Evolutionary conservation across 768 basidiomycete species (phyloP), one percentile per base, ranked within the genome.

Genomic region (Pisolithus microcarpus): DNA sequence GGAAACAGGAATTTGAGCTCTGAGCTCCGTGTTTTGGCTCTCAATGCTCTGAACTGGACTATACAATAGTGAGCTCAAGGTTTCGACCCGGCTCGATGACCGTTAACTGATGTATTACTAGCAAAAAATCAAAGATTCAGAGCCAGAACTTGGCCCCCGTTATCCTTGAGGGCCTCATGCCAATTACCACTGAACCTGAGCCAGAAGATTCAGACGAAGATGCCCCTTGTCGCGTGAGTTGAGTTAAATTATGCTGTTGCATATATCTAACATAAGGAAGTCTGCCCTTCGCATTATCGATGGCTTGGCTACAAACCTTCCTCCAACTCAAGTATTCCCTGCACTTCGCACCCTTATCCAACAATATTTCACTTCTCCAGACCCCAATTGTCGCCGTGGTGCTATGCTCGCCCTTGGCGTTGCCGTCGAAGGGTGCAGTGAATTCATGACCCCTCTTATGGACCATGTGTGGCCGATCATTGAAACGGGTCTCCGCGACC

Each of bases 91-190:
- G 34, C 16, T 37, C 34, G 9, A 6, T n/a, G 18, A 24, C 18
- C 18, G n/a, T 39, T 18, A 48, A 8, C 26, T 44, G 6, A 50
- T 21, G 38, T 46, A 39, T 48, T 58, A 51, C 57, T 60, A 94
- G 91, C 75, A 99, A 98, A 82, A 97, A 97, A 73, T 85, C 86
- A 46, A 96, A 93, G 70, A 80, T 99, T 36, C 92, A 96, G 70
- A 79, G 79, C 59, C 78, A 92, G 53, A 81, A 81, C 63, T 76
- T 99, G 51, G 92, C 91, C 15, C 79, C 80, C 43, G 78, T 80
- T 24, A 95, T 99, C 63, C 78, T 98, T 52, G 83, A 91, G 58
- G 88, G 89, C 40, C 80, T 99, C 40, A 87, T 99, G 79, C 91
- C 93, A 42, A 89, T 98, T 60, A 85, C 91, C 4, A 86, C 89